A percentile compares a stretch with the other conserved stretches of the same genome.
Evolutionary conservation across 2,329 filamentous ascomycete species (phyloP).

Genomic region (Ceratocystiopsis minuta): DNA sequence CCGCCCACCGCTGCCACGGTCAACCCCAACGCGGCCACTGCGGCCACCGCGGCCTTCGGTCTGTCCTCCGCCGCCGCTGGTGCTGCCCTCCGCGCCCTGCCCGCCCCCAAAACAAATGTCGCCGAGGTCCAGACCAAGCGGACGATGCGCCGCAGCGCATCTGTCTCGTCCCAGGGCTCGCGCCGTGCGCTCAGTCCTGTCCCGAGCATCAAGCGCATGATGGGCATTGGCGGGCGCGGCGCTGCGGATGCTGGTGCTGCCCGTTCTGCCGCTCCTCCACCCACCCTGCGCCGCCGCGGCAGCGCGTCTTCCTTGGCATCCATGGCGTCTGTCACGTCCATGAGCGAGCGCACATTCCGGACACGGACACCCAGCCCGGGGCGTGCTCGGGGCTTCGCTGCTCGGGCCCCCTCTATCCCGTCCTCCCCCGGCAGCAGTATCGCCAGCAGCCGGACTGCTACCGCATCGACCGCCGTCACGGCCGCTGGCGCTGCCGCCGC

Average conservation of each 20-base stretch:
- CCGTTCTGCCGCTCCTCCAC: not conserved
- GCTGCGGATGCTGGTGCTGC: not conserved
- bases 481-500: conserved; percentile 4
- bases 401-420: conserved; percentile 18
- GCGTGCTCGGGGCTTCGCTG: too few relatives aligned
- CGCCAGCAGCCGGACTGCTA: not conserved
- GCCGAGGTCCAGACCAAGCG: conserved; percentile 78
- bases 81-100: conserved; percentile 61
- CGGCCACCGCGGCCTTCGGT: conserved; percentile 66
- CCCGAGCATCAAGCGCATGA: conserved; percentile 4
- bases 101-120: conserved; percentile 61
- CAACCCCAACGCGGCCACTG: conserved; percentile 57
- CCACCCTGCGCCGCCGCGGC: conserved; percentile 39
- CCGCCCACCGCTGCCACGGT: conserved; percentile 45
- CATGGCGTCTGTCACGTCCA: conserved; percentile 73
- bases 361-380: conserved; percentile 54
- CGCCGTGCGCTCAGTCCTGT: conserved; percentile 7
- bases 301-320: conserved; percentile 56
- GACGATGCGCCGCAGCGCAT: conserved; percentile 54
- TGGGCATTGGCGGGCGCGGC: conserved; percentile 2
- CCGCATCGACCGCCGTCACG: not conserved
- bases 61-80: conserved; percentile 78
- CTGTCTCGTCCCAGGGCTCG: conserved; percentile 43
- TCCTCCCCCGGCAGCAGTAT: not conserved
- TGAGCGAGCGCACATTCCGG: conserved; percentile 79